phyloP scores from a whole-genome alignment of 345 rosid genomes.

The Erucastrum elatum region DNA sequence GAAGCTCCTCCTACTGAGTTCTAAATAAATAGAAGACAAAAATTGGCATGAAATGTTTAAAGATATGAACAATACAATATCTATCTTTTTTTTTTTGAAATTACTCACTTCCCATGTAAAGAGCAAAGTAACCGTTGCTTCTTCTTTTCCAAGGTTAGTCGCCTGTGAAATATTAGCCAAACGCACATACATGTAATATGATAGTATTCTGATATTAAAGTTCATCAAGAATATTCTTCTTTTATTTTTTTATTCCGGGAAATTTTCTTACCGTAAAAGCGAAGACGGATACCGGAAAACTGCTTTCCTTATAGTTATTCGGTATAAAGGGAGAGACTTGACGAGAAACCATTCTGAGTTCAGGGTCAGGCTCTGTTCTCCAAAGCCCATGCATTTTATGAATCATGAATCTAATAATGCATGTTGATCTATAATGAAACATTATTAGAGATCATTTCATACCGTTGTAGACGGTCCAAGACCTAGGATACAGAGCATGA shows the following conservation, averaged over 20 bases:
- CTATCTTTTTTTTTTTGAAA: background rate
- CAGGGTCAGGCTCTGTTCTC: constrained; percentile 87
- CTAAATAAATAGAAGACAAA: constrained; percentile 38
- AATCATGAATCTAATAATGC: constrained; percentile 4
- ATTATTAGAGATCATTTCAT: constrained; percentile 18
- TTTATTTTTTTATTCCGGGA: background rate
- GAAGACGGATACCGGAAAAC: constrained; percentile 83
- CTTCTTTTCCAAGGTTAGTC: constrained; percentile 59
- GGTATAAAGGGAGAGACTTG: constrained; percentile 95
- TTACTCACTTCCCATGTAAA: constrained; percentile 84
- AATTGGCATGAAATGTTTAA: background rate
- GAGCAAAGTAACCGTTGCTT: constrained; percentile 69
- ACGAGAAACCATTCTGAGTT: constrained; percentile 77
- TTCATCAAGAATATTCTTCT: background rate
- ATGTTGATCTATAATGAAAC: background rate
- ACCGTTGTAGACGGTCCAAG: constrained; percentile 95
- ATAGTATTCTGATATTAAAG: background rate
- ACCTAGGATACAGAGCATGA: constrained; percentile 92
- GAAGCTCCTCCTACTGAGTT: constrained; percentile 85
- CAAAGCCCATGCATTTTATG: background rate
- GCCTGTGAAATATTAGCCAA: constrained; percentile 48
- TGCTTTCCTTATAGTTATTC: constrained; percentile 86
- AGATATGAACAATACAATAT: constrained; percentile 6
- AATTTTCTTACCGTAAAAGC: constrained; percentile 60
- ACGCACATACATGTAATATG: background rate